Evolutionary conservation across 805 yeast species (phyloP).

Genomic region (Metahyphopichia silvanorum): DNA sequence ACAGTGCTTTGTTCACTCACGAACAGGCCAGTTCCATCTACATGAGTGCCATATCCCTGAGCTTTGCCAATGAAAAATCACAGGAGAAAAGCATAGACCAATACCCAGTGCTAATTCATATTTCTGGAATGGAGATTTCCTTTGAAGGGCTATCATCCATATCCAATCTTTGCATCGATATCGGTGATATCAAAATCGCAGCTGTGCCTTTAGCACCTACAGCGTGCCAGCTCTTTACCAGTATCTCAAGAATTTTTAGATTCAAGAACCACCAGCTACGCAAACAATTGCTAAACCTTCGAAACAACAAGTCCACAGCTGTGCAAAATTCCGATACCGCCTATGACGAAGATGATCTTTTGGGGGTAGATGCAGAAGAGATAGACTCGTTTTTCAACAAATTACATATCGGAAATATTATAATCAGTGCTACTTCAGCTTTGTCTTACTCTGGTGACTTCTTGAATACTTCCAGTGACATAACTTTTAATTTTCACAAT

Average conservation of each 20-base stretch:
- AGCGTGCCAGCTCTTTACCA: constrained; percentile 30
- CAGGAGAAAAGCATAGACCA: constrained; percentile 1
- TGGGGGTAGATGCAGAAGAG: constrained; percentile 8
- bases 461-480: constrained; percentile 26
- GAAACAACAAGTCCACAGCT: constrained; percentile 2
- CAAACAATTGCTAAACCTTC: constrained; percentile 9
- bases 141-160: constrained; percentile 47
- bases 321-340: constrained; percentile 8
- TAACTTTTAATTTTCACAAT: constrained; percentile 19
- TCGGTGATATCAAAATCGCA: constrained; percentile 42
- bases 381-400: constrained; percentile 29
- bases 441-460: constrained; percentile 39
- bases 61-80: constrained; percentile 23
- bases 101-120: constrained; percentile 20
- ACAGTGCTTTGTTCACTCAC: constrained; percentile 63
- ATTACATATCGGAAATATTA: constrained; percentile 33
- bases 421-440: constrained; percentile 47
- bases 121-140: constrained; percentile 36
- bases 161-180: constrained; percentile 32
- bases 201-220: constrained; percentile 42
- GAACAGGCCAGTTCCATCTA: constrained; percentile 70
- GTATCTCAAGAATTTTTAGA: constrained; percentile 33
- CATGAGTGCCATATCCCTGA: constrained; percentile 73
- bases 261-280: constrained; percentile 28
- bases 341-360: constrained; percentile 4